A percentile compares a stretch with the other conserved stretches of the same genome.
phyloP scores from a whole-genome alignment of 768 basidiomycete genomes.

The Suillus paluster region DNA sequence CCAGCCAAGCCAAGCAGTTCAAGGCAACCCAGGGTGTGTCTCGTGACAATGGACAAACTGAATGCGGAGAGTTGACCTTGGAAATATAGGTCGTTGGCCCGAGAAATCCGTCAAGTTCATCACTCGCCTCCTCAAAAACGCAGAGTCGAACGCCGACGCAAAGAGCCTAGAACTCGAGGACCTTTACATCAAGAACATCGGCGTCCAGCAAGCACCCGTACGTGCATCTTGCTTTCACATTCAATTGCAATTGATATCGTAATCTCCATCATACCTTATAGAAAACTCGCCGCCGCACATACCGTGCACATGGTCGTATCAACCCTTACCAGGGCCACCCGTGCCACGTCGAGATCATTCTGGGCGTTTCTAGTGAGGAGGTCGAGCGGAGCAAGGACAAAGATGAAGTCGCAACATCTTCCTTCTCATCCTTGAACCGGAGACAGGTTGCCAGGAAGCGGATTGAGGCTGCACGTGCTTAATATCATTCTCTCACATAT shows the following conservation, averaged over 20 bases:
- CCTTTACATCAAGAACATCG: constrained; percentile 93
- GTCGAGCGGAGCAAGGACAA: constrained; percentile 95
- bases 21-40: constrained; percentile 91
- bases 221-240: constrained; percentile 35
- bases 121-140: constrained; percentile 94
- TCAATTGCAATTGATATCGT: constrained; percentile 8
- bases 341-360: constrained; percentile 94
- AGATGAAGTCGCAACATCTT: constrained; percentile 49
- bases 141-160: constrained; percentile 97
- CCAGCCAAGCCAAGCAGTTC: constrained; percentile 95
- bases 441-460: constrained; percentile 86
- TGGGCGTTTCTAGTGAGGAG: constrained; percentile 75
- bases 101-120: constrained; percentile 98
- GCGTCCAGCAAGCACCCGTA: constrained; percentile 98
- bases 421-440: constrained; percentile 76
- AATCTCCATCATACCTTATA: constrained; percentile 31
- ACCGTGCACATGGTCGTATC: constrained; percentile 96
- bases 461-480: constrained; percentile 80
- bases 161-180: constrained; percentile 95
- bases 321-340: constrained; percentile 99
- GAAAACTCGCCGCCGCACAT: constrained; percentile 99
- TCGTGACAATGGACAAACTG: not conserved
- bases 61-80: not conserved
- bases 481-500: constrained; percentile 31
- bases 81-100: constrained; percentile 91